Evolutionary conservation across 768 basidiomycete species (phyloP), one percentile per base, ranked within the genome.

Genomic region (Boletus pseudo-olivaceus): DNA sequence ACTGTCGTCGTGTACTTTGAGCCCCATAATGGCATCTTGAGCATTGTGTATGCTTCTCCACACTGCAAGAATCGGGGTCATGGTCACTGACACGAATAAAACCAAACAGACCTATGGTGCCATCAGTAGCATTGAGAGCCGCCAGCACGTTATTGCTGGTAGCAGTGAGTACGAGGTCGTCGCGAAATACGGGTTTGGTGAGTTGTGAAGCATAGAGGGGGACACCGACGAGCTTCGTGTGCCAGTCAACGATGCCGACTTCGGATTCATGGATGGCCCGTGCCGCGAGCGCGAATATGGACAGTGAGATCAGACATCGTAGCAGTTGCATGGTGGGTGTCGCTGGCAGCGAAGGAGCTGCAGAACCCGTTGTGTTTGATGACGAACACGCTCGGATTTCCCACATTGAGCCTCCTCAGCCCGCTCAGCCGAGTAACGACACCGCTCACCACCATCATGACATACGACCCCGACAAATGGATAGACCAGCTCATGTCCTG

Each of bases 401-500:
- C 62, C 62, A 64, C 62, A 51, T 50, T 26, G 46, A 35, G 43
- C n/a, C 23, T 35, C 27, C 46, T 53, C 40, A 42, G 35, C 34
- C 29, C 12, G 40, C 20, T 20, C 15, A 37, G 27, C 41, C 23
- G 15, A 23, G 23, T 9, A 14, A 27, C 41, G 15, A 34, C 35
- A 4, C 33, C 29, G 20, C 11, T 32, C 40, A 43, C 41, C 17
- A 58, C 57, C 37, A 51, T 44, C 19, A 74, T 75, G 74, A 51
- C 68, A 8, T 73, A 75, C 62, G 67, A 78, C 63, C 83, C 86
- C 53, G 86, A 85, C 75, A 83, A 82, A 74, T 97, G 95, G 87
- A 93, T 98, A 64, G 81, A 82, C 27, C 90, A 93, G 64, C 85
- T 98, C 55, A 85, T 85, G 75, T 73, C 81, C 60, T 97, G 94